Conservation (phyloP, 2,329 filamentous ascomycete species). For the Fusarium virguliforme region DNA sequence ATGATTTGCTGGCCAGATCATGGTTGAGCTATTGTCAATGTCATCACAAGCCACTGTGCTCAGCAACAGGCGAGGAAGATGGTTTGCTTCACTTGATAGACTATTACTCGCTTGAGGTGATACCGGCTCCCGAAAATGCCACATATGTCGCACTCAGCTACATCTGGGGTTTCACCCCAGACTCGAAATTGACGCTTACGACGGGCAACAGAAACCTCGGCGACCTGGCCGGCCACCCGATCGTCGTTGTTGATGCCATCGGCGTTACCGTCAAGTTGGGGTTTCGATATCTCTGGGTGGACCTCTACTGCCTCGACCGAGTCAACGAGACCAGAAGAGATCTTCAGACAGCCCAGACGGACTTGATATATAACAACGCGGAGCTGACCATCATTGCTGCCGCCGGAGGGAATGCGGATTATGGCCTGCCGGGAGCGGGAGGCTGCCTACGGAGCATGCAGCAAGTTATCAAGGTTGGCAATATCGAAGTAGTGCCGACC, state of each 20-base stretch:
- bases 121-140: not conserved
- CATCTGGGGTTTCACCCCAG: not conserved
- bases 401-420: not conserved
- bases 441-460: not conserved
- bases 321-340: not conserved
- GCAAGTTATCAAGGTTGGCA: not conserved
- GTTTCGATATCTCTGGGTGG: conserved; percentile 4
- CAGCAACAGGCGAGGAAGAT: not conserved
- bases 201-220: not conserved
- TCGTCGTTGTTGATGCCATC: not conserved
- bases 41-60: not conserved
- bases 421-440: conserved; percentile 1
- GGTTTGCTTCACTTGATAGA: not conserved
- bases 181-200: no score
- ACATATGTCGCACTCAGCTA: conserved; percentile 8
- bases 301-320: not conserved
- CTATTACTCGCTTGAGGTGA: conserved; percentile 1
- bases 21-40: not conserved
- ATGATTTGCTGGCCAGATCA: not conserved
- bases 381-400: conserved; percentile 6
- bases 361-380: conserved; percentile 5
- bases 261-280: not conserved
- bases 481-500: conserved; percentile 5
- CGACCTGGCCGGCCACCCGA: not conserved
- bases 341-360: not conserved